Conservation (phyloP, 2,329 filamentous ascomycete species). For the Calonectria ilicicola region DNA sequence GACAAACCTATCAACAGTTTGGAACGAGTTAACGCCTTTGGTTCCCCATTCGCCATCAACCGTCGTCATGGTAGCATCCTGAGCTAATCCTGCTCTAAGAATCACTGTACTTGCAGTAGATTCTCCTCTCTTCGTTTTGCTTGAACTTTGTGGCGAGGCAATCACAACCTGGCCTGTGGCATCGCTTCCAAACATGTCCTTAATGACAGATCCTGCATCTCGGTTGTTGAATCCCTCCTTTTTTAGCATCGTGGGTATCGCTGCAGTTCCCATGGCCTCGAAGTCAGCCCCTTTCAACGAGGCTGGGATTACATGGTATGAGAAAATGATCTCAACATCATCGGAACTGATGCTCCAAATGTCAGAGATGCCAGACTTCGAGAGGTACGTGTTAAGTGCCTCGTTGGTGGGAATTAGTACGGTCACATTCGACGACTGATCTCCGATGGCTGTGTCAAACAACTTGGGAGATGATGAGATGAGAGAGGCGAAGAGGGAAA, state of each 20-base stretch:
- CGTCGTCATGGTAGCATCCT: conserved; percentile 34
- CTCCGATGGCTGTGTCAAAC: conserved; percentile 3
- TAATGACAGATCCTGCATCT: conserved; percentile 26
- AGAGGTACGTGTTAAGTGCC: conserved; percentile 31
- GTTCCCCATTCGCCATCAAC: conserved; percentile 36
- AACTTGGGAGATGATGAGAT: conserved; percentile 1
- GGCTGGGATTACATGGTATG: conserved; percentile 29
- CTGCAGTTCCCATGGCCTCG: conserved; percentile 7
- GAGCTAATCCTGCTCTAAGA: conserved; percentile 30
- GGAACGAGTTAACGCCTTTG: conserved; percentile 30
- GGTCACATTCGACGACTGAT: conserved; percentile 27
- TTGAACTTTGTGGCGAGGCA: not conserved
- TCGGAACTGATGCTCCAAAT: conserved; percentile 18
- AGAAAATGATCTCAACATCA: conserved; percentile 29
- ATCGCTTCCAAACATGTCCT: conserved; percentile 18
- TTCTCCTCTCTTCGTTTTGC: not conserved
- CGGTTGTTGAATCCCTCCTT: conserved; percentile 33
- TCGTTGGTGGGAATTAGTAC: conserved; percentile 34
- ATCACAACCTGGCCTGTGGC: conserved; percentile 34
- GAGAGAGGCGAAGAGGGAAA: conserved; percentile 31
- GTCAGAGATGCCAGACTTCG: not conserved
- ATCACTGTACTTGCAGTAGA: conserved; percentile 9
- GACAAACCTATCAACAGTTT: conserved; percentile 33
- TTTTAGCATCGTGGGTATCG: conserved; percentile 27
- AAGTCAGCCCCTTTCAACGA: conserved; percentile 27